These are phyloP conservation scores for Phytopythium ostracodes DNA, from an alignment of 352 stramenopile genomes.

Conservation along the genomic window DNA sequence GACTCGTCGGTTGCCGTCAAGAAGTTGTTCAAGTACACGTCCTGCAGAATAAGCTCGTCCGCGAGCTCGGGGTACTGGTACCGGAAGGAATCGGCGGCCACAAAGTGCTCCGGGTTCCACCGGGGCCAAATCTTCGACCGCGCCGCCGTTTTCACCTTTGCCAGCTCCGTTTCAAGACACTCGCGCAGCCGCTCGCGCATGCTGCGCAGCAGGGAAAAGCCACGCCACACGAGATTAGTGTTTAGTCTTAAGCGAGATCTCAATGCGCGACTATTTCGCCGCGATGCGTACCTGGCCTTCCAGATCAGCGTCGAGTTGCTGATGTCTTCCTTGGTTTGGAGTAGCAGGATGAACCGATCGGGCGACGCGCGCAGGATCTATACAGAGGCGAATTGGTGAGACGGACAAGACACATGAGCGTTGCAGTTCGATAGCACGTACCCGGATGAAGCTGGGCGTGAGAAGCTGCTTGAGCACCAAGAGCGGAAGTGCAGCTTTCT, in stretches of 20 bases:
- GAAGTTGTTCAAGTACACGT: conserved; percentile 85
- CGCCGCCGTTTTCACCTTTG: conserved; percentile 63
- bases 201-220: conserved; percentile 7
- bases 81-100: conserved; percentile 82
- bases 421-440: conserved; percentile 14
- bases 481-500: conserved; percentile 20
- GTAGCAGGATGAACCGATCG: conserved; percentile 50
- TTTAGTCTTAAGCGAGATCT: not conserved
- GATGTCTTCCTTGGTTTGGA: conserved; percentile 67
- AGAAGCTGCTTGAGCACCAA: conserved; percentile 76
- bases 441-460: conserved; percentile 73
- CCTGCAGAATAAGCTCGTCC: conserved; percentile 70
- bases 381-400: not conserved
- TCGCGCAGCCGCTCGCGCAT: conserved; percentile 60
- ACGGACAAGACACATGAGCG: not conserved
- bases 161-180: conserved; percentile 48
- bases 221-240: not conserved
- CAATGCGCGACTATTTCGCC: not conserved
- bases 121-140: conserved; percentile 53
- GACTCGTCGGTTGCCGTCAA: conserved; percentile 38
- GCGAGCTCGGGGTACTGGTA: conserved; percentile 79
- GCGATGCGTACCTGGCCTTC: conserved; percentile 31
- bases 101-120: conserved; percentile 81
- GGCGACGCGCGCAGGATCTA: conserved; percentile 60
- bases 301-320: conserved; percentile 65